Evolutionary conservation across 768 basidiomycete genomes (phyloP).

Genomic region (Psilocybe sp.): DNA sequence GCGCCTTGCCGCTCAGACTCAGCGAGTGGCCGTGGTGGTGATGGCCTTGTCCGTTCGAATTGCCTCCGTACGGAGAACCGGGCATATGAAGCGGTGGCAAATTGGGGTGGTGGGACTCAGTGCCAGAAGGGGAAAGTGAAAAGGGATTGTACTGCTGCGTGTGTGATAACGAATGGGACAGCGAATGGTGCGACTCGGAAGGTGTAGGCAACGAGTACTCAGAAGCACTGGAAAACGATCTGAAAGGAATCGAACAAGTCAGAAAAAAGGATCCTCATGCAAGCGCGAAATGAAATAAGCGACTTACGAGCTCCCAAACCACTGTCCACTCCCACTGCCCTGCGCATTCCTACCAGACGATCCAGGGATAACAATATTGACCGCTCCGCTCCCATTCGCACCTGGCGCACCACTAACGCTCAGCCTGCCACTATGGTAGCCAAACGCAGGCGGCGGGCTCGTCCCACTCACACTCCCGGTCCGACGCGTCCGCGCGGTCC

Average conservation of each 20-base stretch:
- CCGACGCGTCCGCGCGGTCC: slow-evolving; percentile 54
- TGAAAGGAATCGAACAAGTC: not conserved
- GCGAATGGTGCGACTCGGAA: slow-evolving; percentile 25
- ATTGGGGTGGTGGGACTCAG: not conserved
- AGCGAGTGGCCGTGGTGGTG: slow-evolving; percentile 1
- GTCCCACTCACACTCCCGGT: slow-evolving; percentile 60
- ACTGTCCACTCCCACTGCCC: slow-evolving; percentile 23
- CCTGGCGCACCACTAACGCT: not conserved
- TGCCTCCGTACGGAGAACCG: not conserved
- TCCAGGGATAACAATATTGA: slow-evolving; percentile 69
- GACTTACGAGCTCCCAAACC: slow-evolving; percentile 27
- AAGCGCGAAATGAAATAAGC: not conserved
- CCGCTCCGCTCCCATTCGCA: slow-evolving; percentile 35
- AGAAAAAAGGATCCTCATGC: not conserved
- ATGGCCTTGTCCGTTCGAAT: not conserved
- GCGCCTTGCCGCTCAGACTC: not conserved
- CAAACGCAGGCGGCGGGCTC: slow-evolving; percentile 42
- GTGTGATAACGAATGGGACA: slow-evolving; percentile 13
- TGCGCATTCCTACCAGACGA: slow-evolving; percentile 10
- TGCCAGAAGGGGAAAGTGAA: slow-evolving; percentile 22
- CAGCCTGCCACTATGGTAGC: slow-evolving; percentile 4
- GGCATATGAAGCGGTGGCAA: slow-evolving; percentile 5
- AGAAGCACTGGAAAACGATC: slow-evolving; percentile 17
- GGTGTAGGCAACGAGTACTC: slow-evolving; percentile 47
- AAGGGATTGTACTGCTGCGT: slow-evolving; percentile 27